These are phyloP conservation scores for Mycena crocata DNA, from an alignment of 768 basidiomycete genomes.

Conservation along the genomic window DNA sequence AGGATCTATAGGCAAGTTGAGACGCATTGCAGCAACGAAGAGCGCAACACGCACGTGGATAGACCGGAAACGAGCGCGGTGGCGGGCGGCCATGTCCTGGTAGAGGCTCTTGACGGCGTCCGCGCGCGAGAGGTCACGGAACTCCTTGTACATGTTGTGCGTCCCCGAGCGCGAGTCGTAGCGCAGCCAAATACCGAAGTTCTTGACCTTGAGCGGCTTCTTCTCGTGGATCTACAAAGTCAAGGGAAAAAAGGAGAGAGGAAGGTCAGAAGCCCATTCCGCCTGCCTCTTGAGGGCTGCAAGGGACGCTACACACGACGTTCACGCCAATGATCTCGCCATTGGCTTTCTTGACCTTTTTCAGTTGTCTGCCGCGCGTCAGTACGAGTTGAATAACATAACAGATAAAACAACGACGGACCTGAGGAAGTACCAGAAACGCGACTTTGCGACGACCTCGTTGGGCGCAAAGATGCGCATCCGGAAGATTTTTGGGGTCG, in stretches of 20 bases:
- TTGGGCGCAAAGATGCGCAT: slow-evolving; percentile 99
- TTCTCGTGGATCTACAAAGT: slow-evolving; percentile 94
- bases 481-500: slow-evolving; percentile 97
- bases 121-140: slow-evolving; percentile 93
- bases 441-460: slow-evolving; percentile 98
- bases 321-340: slow-evolving; percentile 99
- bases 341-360: slow-evolving; percentile 99
- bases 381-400: neutral
- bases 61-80: slow-evolving; percentile 99
- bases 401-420: slow-evolving; percentile 46
- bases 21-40: neutral
- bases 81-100: slow-evolving; percentile 99
- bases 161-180: slow-evolving; percentile 99
- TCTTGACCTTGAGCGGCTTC: slow-evolving; percentile 98
- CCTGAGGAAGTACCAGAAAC: slow-evolving; percentile 99
- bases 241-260: too few species aligned
- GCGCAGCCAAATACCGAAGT: slow-evolving; percentile 99
- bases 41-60: slow-evolving; percentile 78
- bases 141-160: slow-evolving; percentile 99
- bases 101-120: slow-evolving; percentile 97
- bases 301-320: slow-evolving; percentile 88
- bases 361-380: slow-evolving; percentile 74
- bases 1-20: slow-evolving; percentile 73
- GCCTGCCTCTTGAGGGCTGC: slow-evolving; percentile 90
- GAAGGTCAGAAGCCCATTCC: slow-evolving; percentile 67